These are phyloP conservation scores for Vaccinium macrocarpon DNA, from an alignment of 148 eudicot species.

Conservation along the genomic window DNA sequence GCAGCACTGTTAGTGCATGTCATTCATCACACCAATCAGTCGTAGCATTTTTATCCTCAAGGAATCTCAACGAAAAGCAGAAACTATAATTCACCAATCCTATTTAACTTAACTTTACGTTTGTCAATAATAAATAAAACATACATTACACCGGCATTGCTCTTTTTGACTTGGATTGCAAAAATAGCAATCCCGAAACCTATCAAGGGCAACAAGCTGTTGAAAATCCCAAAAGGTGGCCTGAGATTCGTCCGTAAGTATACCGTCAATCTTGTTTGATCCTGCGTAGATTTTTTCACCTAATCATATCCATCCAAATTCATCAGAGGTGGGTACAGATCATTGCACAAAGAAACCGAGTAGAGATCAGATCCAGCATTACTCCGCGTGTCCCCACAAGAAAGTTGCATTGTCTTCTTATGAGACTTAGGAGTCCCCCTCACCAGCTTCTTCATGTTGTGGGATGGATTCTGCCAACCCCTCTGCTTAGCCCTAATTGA, in stretches of 20 bases:
- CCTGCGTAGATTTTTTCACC: slow-evolving; percentile 27
- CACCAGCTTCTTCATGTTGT: slow-evolving; percentile 31
- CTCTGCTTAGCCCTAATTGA: slow-evolving; percentile 80
- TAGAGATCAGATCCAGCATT: slow-evolving; percentile 53
- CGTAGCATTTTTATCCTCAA: neutral
- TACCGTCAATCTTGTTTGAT: neutral
- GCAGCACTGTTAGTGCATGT: neutral
- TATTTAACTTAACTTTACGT: neutral
- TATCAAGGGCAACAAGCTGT: slow-evolving; percentile 59
- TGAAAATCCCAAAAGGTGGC: slow-evolving; percentile 33
- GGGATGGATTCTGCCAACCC: slow-evolving; percentile 22
- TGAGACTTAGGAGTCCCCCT: slow-evolving; percentile 31
- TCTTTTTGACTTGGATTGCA: neutral
- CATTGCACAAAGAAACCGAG: slow-evolving; percentile 46
- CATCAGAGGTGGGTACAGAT: slow-evolving; percentile 67
- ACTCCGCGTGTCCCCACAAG: slow-evolving; percentile 46
- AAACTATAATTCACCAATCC: neutral
- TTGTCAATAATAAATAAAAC: neutral
- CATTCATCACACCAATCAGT: neutral
- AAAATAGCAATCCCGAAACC: neutral
- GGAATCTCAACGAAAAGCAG: neutral
- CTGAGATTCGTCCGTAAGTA: neutral
- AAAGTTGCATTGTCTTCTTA: slow-evolving; percentile 38
- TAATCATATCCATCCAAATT: slow-evolving; percentile 37
- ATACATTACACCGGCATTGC: neutral